Conservation (phyloP, 148 eudicot species). For the Cornus controversa region DNA sequence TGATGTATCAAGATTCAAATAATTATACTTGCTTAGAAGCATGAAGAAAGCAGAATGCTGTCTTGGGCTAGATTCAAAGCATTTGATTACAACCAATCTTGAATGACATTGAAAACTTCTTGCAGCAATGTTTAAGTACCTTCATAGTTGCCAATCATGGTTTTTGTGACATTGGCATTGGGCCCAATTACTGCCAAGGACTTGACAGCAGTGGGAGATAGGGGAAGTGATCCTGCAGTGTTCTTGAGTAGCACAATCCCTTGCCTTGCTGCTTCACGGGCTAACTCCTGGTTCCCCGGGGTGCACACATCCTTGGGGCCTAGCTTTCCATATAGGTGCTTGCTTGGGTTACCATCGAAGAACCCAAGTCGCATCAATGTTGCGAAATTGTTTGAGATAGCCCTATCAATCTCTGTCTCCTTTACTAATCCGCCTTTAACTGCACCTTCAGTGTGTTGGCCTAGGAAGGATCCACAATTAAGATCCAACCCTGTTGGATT, state of each 20-base stretch:
- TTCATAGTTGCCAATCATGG: slow-evolving; percentile 83
- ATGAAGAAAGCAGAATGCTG: too few relatives aligned
- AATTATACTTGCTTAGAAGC: too few relatives aligned
- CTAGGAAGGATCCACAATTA: slow-evolving; percentile 61
- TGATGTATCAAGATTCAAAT: too few relatives aligned
- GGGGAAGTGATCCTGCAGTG: slow-evolving; percentile 44
- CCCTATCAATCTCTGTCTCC: slow-evolving; percentile 50
- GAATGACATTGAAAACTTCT: neutral
- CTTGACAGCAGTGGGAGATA: slow-evolving; percentile 45
- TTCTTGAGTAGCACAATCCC: slow-evolving; percentile 86
- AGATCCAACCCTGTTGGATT: slow-evolving; percentile 58
- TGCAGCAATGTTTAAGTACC: slow-evolving; percentile 28
- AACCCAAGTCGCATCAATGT: slow-evolving; percentile 81
- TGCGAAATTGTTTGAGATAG: slow-evolving; percentile 62
- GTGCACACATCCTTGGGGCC: slow-evolving; percentile 79
- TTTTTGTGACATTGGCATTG: slow-evolving; percentile 66
- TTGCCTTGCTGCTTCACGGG: slow-evolving; percentile 79
- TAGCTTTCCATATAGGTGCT: slow-evolving; percentile 47
- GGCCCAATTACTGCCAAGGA: slow-evolving; percentile 85
- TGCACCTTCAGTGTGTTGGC: slow-evolving; percentile 50
- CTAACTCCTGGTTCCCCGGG: slow-evolving; percentile 50
- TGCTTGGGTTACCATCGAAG: slow-evolving; percentile 69
- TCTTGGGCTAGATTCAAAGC: too few relatives aligned
- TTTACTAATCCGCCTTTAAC: slow-evolving; percentile 52
- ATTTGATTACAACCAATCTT: too few relatives aligned